These are phyloP conservation scores for Paramecium primaurelia DNA, from an alignment of 73 alveolate species.

Conservation along the genomic window DNA sequence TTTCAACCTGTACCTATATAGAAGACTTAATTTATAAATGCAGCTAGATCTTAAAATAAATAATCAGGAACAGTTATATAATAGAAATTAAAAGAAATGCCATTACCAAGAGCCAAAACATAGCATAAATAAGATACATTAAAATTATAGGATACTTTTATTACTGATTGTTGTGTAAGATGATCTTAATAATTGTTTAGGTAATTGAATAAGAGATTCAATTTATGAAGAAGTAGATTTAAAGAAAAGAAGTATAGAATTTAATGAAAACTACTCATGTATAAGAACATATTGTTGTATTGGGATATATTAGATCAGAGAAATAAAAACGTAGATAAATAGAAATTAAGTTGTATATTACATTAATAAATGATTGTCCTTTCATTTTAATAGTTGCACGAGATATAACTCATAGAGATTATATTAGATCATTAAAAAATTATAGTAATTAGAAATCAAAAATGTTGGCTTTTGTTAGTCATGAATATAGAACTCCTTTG, in stretches of 20 bases:
- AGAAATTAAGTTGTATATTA: not conserved
- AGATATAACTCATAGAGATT: conserved; percentile 20
- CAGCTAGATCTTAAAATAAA: not conserved
- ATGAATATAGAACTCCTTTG: conserved; percentile 57
- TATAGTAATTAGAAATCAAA: not conserved
- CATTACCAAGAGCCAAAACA: not conserved
- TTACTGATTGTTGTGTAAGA: not conserved
- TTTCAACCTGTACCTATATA: not conserved
- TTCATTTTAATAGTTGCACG: not conserved
- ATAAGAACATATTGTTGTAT: not conserved
- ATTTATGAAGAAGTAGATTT: not conserved
- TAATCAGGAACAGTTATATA: not conserved
- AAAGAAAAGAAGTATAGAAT: not conserved
- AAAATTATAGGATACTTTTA: not conserved
- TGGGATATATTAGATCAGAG: not conserved
- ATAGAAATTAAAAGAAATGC: not conserved
- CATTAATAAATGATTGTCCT: not conserved
- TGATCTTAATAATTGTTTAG: not conserved
- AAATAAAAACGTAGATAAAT: not conserved
- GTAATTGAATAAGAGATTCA: not conserved
- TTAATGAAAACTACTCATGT: not conserved
- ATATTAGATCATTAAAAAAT: not conserved
- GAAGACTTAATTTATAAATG: not conserved
- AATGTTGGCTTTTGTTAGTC: conserved; percentile 1
- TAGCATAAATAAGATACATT: not conserved